A percentile compares a stretch with the other conserved stretches of the same genome.
phyloP scores from a whole-genome alignment of 2,329 filamentous ascomycete species.

The Aspergillus unguis region DNA sequence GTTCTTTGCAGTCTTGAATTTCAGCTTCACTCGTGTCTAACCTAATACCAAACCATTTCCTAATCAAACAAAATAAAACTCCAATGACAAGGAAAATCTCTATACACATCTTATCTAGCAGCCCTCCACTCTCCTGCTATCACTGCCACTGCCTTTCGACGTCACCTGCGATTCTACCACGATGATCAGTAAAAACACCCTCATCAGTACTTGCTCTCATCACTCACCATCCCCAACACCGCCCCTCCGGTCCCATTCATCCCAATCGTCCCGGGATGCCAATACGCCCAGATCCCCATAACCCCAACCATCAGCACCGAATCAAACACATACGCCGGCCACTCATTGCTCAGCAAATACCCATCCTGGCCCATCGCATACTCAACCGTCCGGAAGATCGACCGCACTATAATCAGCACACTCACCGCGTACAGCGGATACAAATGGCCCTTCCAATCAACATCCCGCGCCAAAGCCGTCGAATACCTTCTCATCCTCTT shows the following conservation, averaged over 20 bases:
- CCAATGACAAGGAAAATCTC: too few relatives aligned
- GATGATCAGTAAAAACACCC: not conserved
- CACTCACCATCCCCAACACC: not conserved
- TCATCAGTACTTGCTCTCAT: not conserved
- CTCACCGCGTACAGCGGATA: constrained; percentile 23
- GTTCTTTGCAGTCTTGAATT: too few relatives aligned
- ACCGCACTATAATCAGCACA: constrained; percentile 42
- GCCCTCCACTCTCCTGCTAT: too few relatives aligned
- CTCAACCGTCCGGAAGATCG: constrained; percentile 50
- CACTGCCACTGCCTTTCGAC: too few relatives aligned
- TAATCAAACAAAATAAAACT: too few relatives aligned
- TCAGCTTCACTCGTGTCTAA: too few relatives aligned
- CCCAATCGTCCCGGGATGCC: constrained; percentile 7
- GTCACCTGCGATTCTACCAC: too few relatives aligned
- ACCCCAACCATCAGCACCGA: constrained; percentile 35
- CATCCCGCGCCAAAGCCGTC: not conserved
- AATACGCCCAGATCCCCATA: constrained; percentile 11
- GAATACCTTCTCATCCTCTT: constrained; percentile 16
- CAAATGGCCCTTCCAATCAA: constrained; percentile 17
- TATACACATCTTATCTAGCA: too few relatives aligned
- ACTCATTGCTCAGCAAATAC: constrained; percentile 43
- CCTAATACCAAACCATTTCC: too few relatives aligned
- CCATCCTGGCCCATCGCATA: constrained; percentile 44
- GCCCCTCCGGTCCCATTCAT: not conserved
- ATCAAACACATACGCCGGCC: constrained; percentile 47